Base-by-base conservation (phyloP, 2,329 filamentous ascomycete genomes). In the Aspergillus sp. region DNA sequence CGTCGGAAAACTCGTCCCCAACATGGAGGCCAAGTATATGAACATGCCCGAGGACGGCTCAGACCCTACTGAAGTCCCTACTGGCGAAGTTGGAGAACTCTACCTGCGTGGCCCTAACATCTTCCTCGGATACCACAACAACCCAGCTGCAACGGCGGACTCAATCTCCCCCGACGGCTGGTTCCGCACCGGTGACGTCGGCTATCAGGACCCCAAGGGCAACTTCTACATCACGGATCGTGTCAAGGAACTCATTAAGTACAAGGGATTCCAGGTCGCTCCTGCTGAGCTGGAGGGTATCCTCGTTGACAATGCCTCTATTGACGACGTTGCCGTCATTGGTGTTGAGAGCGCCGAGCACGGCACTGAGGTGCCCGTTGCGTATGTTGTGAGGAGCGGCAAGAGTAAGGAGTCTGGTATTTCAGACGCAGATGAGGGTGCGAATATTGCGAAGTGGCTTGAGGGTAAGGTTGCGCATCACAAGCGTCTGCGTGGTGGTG, bases 211-310 rank as follows among this genome's bases (percentile, higher is more conserved):
- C 69, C 78, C 82, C 46, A 82, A 89, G 50, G 89, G 89, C 30
- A 90, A 96, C 69, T 90, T 96, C 68, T 96, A 87, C 78, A 93
- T 96, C 70, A 96, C 93, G 1, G 93, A 97, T 70, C 88, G 92
- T 6, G 81, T 91, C 37, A 92, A 91, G 78, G 80, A 77, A 61
- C 71, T 79, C 39, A 81, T 80, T 69, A 85, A 89, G 73, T 88
- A 84, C 72, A 88, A 90, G 73, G 87, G 87, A 0, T 89, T 89
- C 75, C 87, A 89, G 69, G 87, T 90, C 2, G 79, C 87, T 0
- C 87, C 87, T 0, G 87, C 87, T 2, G 86, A 89, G 70, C 77
- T 89, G 5, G 87, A 85, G 61, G 83, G 82, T 4, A 64, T 83
- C 19, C 70, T 85, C 17, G 70, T 80, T 2, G 74, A 77, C 8